Evolutionary conservation across 768 basidiomycete genomes (phyloP).

Genomic region (Hygrophoropsis aurantiaca): DNA sequence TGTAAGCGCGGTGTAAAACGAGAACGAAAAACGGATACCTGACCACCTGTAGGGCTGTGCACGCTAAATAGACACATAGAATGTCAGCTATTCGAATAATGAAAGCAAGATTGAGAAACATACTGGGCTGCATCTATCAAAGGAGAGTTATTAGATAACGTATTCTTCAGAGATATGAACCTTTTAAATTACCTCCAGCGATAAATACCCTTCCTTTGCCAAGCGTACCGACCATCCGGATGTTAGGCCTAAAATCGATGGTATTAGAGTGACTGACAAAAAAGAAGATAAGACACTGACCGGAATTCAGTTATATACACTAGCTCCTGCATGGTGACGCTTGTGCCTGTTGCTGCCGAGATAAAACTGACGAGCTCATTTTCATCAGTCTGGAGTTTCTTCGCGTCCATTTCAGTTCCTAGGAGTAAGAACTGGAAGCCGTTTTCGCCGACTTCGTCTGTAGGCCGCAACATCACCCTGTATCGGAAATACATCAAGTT

Average conservation of each 20-base stretch:
- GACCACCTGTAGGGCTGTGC: conserved; percentile 8
- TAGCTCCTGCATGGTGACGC: conserved; percentile 24
- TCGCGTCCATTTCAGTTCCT: conserved; percentile 24
- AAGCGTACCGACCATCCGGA: conserved; percentile 12
- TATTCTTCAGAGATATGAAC: not conserved
- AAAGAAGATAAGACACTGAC: conserved; percentile 4
- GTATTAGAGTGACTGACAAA: no score
- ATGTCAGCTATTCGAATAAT: no score
- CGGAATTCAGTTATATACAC: conserved; percentile 21
- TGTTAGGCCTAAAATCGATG: conserved; percentile 9
- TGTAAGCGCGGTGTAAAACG: no score
- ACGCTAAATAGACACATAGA: not conserved
- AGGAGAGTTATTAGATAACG: not conserved
- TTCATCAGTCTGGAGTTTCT: conserved; percentile 10
- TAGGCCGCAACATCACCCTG: conserved; percentile 36
- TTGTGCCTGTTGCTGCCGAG: conserved; percentile 20
- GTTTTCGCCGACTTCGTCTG: conserved; percentile 23
- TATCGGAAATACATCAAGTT: not conserved
- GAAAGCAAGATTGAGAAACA: conserved; percentile 7
- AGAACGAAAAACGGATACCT: no score
- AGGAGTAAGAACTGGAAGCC: conserved; percentile 31
- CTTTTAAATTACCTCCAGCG: conserved; percentile 9
- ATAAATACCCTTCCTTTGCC: conserved; percentile 13
- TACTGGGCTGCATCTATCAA: conserved; percentile 11
- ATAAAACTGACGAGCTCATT: conserved; percentile 16